phyloP scores from a whole-genome alignment of 129 eudicot species.

The Flaveria ramosissima region DNA sequence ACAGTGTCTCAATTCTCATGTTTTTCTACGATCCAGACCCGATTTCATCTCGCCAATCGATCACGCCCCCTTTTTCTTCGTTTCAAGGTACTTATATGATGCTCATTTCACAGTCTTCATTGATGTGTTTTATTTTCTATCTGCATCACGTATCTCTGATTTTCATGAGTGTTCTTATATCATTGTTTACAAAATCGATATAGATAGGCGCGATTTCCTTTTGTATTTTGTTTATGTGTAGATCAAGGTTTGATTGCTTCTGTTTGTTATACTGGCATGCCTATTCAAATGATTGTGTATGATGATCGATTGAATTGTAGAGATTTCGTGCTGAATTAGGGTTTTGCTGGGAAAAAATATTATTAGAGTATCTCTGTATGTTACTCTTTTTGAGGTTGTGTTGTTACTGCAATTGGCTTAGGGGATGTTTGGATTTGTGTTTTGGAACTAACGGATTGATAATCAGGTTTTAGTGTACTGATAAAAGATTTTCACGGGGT shows the following conservation, averaged over 20 bases:
- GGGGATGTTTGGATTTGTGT: no score
- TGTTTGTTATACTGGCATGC: neutral
- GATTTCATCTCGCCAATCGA: constrained; percentile 28
- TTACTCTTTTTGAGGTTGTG: neutral
- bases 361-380: neutral
- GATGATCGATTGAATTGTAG: neutral
- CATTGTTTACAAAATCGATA: neutral
- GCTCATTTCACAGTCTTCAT: no score
- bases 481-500: no score
- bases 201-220: neutral
- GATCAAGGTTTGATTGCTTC: neutral
- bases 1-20: constrained; percentile 27
- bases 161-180: neutral
- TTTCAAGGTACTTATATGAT: constrained; percentile 28
- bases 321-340: neutral
- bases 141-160: neutral
- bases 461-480: no score
- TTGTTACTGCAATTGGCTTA: neutral
- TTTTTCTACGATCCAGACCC: constrained; percentile 24
- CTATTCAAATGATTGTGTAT: neutral
- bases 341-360: neutral
- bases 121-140: no score
- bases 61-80: constrained; percentile 25
- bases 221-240: neutral
- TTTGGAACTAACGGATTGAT: no score